These are phyloP conservation scores for Erigeron philadelphicus DNA, from an alignment of 140 eudicot genomes.

Conservation along the genomic window DNA sequence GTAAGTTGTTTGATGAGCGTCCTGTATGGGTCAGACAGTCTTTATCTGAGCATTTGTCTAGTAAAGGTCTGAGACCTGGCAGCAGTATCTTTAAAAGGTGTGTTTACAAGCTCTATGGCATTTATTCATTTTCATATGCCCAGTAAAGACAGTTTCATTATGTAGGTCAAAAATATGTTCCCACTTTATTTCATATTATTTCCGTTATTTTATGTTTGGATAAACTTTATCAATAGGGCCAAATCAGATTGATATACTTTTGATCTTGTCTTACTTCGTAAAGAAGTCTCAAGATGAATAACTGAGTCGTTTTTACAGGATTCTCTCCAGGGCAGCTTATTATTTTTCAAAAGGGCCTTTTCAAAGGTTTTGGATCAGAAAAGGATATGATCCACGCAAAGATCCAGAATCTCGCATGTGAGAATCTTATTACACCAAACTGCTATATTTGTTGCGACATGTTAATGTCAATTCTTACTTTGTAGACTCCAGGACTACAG, in stretches of 20 bases:
- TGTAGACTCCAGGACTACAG: background rate
- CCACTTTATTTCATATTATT: no score
- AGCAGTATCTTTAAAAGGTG: conserved; percentile 51
- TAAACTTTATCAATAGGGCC: conserved; percentile 3
- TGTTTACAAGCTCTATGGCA: conserved; percentile 1
- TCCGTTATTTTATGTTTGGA: no score
- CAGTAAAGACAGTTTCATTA: no score
- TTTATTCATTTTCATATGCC: background rate
- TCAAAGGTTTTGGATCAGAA: conserved; percentile 75
- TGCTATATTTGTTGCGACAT: conserved; percentile 12
- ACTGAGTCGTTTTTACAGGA: conserved; percentile 37
- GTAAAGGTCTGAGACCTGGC: conserved; percentile 47
- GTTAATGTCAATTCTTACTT: background rate
- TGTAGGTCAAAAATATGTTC: no score
- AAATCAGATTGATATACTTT: background rate
- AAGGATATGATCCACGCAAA: conserved; percentile 96
- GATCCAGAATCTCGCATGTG: conserved; percentile 94
- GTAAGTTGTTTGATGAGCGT: conserved; percentile 68
- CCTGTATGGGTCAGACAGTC: conserved; percentile 74
- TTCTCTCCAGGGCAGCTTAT: conserved; percentile 71
- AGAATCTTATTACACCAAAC: conserved; percentile 22
- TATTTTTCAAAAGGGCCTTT: conserved; percentile 84
- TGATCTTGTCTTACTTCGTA: background rate
- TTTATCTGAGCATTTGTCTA: conserved; percentile 51
- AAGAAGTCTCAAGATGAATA: background rate